Evolutionary conservation across 148 eudicot species (phyloP).

Genomic region (Amaranthus palmeri): DNA sequence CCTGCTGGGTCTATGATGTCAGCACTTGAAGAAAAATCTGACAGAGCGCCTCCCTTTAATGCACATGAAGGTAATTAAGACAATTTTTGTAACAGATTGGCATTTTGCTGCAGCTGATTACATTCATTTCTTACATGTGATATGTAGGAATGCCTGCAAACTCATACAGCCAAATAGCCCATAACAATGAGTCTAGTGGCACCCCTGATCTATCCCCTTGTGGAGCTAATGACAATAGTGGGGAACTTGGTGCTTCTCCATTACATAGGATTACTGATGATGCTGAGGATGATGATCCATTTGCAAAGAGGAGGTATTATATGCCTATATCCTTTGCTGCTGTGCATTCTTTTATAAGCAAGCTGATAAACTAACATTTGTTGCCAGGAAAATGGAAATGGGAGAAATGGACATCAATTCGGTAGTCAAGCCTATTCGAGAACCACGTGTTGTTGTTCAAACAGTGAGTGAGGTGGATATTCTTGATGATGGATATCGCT

Average conservation of each 20-base stretch:
- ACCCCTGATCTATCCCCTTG: slow-evolving; percentile 56
- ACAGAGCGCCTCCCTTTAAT: slow-evolving; percentile 29
- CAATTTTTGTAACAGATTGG: slow-evolving; percentile 27
- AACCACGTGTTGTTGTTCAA: slow-evolving; percentile 64
- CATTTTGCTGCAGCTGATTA: slow-evolving; percentile 34
- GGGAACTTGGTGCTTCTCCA: slow-evolving; percentile 47
- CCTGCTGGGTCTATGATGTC: slow-evolving; percentile 38
- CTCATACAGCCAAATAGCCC: slow-evolving; percentile 34
- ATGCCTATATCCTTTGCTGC: slow-evolving; percentile 1
- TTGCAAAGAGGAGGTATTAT: slow-evolving; percentile 60
- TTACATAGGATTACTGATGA: slow-evolving; percentile 49
- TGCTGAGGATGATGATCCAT: slow-evolving; percentile 41
- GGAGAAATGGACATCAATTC: slow-evolving; percentile 64
- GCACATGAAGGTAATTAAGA: slow-evolving; percentile 32
- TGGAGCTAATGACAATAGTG: slow-evolving; percentile 46
- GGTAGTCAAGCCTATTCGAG: slow-evolving; percentile 41
- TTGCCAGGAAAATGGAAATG: slow-evolving; percentile 59
- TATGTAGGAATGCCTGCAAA: slow-evolving; percentile 39
- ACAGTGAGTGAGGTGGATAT: slow-evolving; percentile 67
- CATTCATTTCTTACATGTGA: slow-evolving; percentile 30
- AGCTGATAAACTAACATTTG: neutral
- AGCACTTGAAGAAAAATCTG: slow-evolving; percentile 26
- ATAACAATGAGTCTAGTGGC: slow-evolving; percentile 46
- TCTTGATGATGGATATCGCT: slow-evolving; percentile 83
- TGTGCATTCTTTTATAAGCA: neutral